These are phyloP conservation scores for Sporothrix brasiliensis DNA, from an alignment of 2,329 filamentous ascomycete genomes.

Conservation along the genomic window DNA sequence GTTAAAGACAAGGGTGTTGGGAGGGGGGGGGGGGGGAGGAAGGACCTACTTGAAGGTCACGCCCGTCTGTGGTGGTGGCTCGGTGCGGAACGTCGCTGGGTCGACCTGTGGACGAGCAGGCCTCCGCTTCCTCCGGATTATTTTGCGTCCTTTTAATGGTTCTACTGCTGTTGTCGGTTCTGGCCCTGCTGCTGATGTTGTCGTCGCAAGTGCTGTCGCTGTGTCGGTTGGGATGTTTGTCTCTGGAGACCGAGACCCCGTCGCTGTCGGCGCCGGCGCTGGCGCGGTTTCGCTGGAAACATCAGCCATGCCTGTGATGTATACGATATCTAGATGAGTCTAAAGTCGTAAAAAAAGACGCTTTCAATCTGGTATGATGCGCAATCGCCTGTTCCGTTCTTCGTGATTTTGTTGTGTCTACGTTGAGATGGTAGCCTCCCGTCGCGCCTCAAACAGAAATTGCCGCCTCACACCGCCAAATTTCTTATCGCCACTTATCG, in stretches of 20 bases:
- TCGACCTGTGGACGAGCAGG: conserved; percentile 92
- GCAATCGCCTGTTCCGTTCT: neutral
- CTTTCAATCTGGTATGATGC: neutral
- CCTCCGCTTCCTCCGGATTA: conserved; percentile 85
- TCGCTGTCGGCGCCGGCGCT: conserved; percentile 1
- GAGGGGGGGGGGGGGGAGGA: no score
- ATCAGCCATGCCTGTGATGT: conserved; percentile 19
- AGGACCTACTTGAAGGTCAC: conserved; percentile 75
- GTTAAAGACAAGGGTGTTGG: neutral
- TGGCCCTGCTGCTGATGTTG: neutral
- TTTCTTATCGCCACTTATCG: conserved; percentile 25
- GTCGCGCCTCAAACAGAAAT: conserved; percentile 6
- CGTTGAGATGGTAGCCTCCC: neutral
- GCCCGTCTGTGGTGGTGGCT: conserved; percentile 88
- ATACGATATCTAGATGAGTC: no score
- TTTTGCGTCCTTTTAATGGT: conserved; percentile 74
- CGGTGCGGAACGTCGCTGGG: conserved; percentile 75
- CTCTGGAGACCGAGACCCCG: conserved; percentile 22
- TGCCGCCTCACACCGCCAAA: conserved; percentile 31
- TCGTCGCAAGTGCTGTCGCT: conserved; percentile 19
- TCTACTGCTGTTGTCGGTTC: conserved; percentile 6
- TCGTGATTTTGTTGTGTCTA: neutral
- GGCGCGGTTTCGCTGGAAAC: neutral
- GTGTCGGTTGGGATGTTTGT: neutral
- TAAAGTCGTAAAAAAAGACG: neutral